Base-by-base conservation (phyloP, 2,329 filamentous ascomycete genomes). In the Arthrobotrys sphaeroides region DNA sequence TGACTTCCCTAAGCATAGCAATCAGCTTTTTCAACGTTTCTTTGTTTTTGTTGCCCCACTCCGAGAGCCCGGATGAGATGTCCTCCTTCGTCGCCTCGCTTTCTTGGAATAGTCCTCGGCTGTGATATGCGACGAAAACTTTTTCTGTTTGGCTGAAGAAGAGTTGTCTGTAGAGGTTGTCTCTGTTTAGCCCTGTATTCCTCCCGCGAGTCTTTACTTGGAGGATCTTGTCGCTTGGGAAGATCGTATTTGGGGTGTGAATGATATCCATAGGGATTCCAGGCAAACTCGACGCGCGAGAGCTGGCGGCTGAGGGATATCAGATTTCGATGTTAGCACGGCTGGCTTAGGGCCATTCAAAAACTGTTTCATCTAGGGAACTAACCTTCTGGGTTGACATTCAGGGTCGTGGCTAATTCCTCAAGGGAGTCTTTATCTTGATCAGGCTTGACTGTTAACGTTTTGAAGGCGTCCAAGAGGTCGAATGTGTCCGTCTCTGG, bases 111-210 rank as follows among this genome's bases (percentile, higher is more conserved):
- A 26, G 1, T 0, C 69, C 69, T 51, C 22, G 33, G 9, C 10
- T 53, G 20, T 73, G 69, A 22, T 73, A 73, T 9, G 69, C 69
- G 1, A 73, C 31, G 16, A 49, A 61, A 12, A 65, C 38, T 2
- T 61, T 24, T 12, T 7, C 6, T 1, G 69, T 73, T 16, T 73
- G 69, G 26, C 69, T 73, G 61, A 73, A 73, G 18, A 73, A 73
- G 5, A 73, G 40, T 10, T 73, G 69, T 3, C 7, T 38, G 33
- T 61, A 55, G 0, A 73, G 42, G 9, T 22, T 55, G 42, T 66
- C 69, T 1, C 51, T 20, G 16, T 64, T 62, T 3, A 73, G 31
- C 1, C 60, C 60, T 5, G 60, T 40, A 2, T 26, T 13, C 18
- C 22, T 51, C 3, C 60, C 60, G 2, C 69, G 28, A 26, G 69